phyloP scores from a whole-genome alignment of 2,329 filamentous ascomycete genomes.

The Pseudogymnoascus sp. region DNA sequence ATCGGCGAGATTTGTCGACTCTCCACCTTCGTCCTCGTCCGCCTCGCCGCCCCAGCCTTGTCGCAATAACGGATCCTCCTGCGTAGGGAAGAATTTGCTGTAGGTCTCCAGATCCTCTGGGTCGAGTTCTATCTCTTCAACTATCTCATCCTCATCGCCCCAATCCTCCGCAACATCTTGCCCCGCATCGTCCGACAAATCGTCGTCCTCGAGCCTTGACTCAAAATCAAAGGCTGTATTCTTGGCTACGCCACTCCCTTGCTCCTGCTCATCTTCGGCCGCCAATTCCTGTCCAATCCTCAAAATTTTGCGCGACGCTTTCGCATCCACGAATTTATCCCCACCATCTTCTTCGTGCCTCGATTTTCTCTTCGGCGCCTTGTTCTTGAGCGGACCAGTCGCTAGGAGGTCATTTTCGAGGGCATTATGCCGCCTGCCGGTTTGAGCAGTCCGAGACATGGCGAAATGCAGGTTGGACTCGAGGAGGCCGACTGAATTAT shows the following conservation, averaged over 20 bases:
- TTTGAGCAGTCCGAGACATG: not conserved
- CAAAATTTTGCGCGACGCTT: constrained; percentile 80
- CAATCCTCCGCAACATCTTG: constrained; percentile 52
- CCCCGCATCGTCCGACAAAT: constrained; percentile 34
- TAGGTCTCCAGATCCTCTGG: constrained; percentile 84
- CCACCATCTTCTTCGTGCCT: constrained; percentile 49
- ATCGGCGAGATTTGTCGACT: constrained; percentile 76
- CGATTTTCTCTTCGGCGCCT: constrained; percentile 61
- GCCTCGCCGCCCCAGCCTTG: constrained; percentile 31
- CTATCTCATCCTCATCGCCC: constrained; percentile 68
- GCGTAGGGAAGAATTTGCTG: constrained; percentile 74
- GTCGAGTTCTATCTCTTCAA: constrained; percentile 71
- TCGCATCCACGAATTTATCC: constrained; percentile 74
- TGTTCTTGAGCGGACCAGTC: constrained; percentile 60
- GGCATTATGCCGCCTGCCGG: constrained; percentile 65
- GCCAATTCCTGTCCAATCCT: constrained; percentile 81
- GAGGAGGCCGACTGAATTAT: not conserved
- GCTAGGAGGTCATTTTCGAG: constrained; percentile 80
- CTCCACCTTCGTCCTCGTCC: constrained; percentile 37
- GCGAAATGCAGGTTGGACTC: not conserved
- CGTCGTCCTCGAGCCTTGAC: constrained; percentile 55
- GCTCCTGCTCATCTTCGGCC: constrained; percentile 62
- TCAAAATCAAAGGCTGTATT: constrained; percentile 73
- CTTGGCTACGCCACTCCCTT: not conserved
- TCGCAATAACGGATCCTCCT: constrained; percentile 39